These are phyloP conservation scores for Candida awuae DNA, from an alignment of 805 yeast species.

Conservation along the genomic window DNA sequence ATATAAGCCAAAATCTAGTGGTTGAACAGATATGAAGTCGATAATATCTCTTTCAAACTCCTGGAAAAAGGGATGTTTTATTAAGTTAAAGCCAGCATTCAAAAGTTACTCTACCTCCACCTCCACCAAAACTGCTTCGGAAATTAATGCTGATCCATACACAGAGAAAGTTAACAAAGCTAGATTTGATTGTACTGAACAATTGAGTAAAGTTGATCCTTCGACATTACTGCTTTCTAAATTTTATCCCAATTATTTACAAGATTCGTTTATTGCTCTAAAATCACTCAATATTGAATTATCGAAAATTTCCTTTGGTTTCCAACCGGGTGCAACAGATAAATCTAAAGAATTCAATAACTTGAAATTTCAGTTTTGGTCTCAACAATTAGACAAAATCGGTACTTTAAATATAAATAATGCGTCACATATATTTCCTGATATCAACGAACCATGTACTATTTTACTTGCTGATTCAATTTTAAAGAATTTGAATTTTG, in stretches of 20 bases:
- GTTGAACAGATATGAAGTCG: too few species aligned
- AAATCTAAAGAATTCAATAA: constrained; percentile 32
- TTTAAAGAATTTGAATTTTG: constrained; percentile 41
- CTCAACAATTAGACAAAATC: constrained; percentile 46
- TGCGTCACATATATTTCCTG: constrained; percentile 26
- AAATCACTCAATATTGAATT: constrained; percentile 61
- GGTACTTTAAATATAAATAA: constrained; percentile 24
- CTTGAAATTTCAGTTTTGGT: constrained; percentile 69
- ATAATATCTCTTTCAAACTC: too few species aligned
- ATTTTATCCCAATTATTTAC: constrained; percentile 57
- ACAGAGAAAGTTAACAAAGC: constrained; percentile 22
- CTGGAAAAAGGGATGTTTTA: too few species aligned
- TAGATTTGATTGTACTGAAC: constrained; percentile 37
- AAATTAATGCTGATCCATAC: constrained; percentile 9
- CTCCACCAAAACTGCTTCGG: too few species aligned
- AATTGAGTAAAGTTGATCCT: constrained; percentile 44
- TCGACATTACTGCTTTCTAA: constrained; percentile 60
- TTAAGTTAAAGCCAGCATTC: too few species aligned
- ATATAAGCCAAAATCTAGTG: too few species aligned
- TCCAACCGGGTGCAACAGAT: constrained; percentile 27
- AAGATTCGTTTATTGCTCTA: constrained; percentile 56
- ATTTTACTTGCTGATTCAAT: constrained; percentile 48
- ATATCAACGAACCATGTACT: constrained; percentile 50
- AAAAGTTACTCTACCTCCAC: too few species aligned
- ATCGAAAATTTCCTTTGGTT: constrained; percentile 23